Evolutionary conservation across 1,284 basidiomycete species (phyloP).

Genomic region (Boletellus deceptivus): DNA sequence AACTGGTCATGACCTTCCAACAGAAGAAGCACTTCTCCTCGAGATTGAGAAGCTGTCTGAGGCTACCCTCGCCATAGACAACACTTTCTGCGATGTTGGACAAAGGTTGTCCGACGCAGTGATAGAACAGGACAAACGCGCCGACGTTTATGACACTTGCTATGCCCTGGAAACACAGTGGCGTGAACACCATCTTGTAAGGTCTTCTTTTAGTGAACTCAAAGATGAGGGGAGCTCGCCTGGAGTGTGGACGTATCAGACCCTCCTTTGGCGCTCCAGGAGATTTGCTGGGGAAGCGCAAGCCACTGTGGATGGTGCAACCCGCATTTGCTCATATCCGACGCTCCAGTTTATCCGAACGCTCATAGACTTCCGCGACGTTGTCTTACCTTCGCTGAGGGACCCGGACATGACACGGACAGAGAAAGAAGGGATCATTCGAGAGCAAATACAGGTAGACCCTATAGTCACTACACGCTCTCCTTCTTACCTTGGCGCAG

Average conservation of each 20-base stretch:
- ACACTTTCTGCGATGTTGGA: conserved; percentile 14
- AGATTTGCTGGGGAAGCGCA: conserved; percentile 23
- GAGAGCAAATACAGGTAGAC: conserved; percentile 14
- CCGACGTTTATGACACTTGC: conserved; percentile 15
- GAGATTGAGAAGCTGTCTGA: conserved; percentile 17
- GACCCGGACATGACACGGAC: conserved; percentile 4
- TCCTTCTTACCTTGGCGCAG: conserved; percentile 7
- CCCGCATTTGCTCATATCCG: background rate
- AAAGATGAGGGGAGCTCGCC: background rate
- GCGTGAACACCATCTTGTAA: conserved; percentile 17
- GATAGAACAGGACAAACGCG: conserved; percentile 8
- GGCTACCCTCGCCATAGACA: conserved; percentile 18
- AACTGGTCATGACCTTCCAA: conserved; percentile 8
- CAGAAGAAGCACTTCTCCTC: conserved; percentile 11
- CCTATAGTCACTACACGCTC: background rate
- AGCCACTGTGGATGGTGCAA: conserved; percentile 16
- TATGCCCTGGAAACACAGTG: conserved; percentile 12
- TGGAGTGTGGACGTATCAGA: conserved; percentile 10
- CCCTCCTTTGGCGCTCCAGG: conserved; percentile 22
- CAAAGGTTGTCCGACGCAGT: conserved; percentile 5
- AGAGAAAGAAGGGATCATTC: conserved; percentile 20
- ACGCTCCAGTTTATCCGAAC: background rate
- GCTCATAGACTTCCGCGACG: conserved; percentile 16
- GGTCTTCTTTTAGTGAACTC: background rate
- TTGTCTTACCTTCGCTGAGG: conserved; percentile 15